Conservation (phyloP, 345 rosid genomes). For the Cardamine resedifolia region DNA sequence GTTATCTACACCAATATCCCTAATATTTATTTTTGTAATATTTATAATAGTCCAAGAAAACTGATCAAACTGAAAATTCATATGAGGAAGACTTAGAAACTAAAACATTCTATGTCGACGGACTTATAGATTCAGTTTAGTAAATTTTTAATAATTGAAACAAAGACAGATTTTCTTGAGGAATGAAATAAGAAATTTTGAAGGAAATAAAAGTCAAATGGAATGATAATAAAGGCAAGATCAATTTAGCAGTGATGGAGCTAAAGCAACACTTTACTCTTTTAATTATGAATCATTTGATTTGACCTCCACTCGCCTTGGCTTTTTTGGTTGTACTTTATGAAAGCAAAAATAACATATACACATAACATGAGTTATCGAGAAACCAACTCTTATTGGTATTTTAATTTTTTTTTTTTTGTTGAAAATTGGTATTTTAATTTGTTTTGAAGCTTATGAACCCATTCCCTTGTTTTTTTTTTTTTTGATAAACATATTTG, state of each 20-base stretch:
- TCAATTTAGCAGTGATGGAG: conserved; percentile 31
- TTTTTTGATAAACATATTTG: too few species aligned
- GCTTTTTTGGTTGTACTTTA: conserved; percentile 9
- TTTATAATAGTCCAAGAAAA: background rate
- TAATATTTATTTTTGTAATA: background rate
- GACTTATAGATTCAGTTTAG: background rate
- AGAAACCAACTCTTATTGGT: conserved; percentile 1
- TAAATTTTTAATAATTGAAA: background rate
- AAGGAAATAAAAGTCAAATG: conserved; percentile 23
- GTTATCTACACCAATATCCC: background rate
- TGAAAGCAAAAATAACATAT: background rate
- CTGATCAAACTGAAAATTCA: background rate
- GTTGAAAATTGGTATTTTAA: too few species aligned
- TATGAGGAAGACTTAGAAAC: background rate
- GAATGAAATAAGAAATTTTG: background rate
- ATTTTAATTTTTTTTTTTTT: too few species aligned
- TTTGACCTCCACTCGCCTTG: conserved; percentile 39
- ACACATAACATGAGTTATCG: conserved; percentile 10
- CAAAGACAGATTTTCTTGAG: background rate
- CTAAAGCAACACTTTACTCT: conserved; percentile 32
- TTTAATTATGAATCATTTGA: conserved; percentile 31
- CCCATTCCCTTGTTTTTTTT: too few species aligned
- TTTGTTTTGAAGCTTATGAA: background rate
- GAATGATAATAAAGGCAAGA: background rate
- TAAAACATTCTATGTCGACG: background rate